Base-by-base conservation (phyloP, 257 asterid species). In the Scutellaria galericulata region DNA sequence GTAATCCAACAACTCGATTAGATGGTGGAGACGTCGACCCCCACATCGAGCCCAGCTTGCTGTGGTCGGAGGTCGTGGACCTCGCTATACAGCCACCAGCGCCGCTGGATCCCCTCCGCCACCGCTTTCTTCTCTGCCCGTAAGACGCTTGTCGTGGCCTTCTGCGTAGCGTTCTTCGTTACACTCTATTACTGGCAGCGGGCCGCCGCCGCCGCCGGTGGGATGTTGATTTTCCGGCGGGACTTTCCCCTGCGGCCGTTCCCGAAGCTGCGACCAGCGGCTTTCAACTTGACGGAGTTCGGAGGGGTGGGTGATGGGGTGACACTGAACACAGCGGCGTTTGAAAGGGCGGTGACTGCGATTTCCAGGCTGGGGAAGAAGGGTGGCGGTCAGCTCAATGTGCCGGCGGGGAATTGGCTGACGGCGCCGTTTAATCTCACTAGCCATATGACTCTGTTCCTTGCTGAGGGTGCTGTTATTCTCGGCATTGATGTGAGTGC, bases 341-440 rank as follows among this genome's bases (percentile, higher is more conserved):
- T 89, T 72, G 92, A 86, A 80, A 79, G 52, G 78, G 95, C 96
- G 63, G 84, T 91, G 6, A 22, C 47, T 64, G 93, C 89, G 1
- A 86, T 91, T 48, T 83, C 95, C 12, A 86, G 81, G 79, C 81
- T 87, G 10, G 74, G 93, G 53, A 80, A 72, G 46, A 75, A 71
- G 77, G 97, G 97, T 1, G 96, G 97, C 24, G 96, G 91, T 0
- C 96, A 89, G 91, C 90, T 91, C 4, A 82, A 86, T 75, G 96
- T 89, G 70, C 93, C 95, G 44, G 86, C 88, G 37, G 97, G 97
- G 15, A 45, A 69, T 73, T 91, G 97, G 96, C 83, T 91, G 0
- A 89, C 97, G 68, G 97, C 90, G 59, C 96, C 97, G 66, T 91
- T 91, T 72, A 91, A 91, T 76, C 86, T 91, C 24, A 91, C 97